A percentile compares a stretch with the other conserved stretches of the same genome.
Conservation (phyloP, 2,329 filamentous ascomycete genomes). For the Mycogone perniciosa region DNA sequence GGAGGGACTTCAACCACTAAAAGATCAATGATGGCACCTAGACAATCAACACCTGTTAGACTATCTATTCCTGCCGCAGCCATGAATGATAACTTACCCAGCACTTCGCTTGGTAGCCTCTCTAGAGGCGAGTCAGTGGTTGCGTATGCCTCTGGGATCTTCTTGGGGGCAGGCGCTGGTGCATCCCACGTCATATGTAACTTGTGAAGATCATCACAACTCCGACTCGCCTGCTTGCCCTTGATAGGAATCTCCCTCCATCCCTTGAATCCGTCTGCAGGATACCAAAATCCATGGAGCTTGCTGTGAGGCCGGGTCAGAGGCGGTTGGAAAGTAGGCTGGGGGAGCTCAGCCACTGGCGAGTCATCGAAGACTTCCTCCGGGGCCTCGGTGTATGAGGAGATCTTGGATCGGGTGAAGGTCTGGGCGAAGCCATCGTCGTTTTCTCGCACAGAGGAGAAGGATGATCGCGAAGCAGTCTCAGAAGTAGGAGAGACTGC, state of each 20-base stretch:
- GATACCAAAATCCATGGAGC: conserved; percentile 53
- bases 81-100: conserved; percentile 47
- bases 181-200: conserved; percentile 50
- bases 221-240: conserved; percentile 54
- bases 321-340: conserved; percentile 44
- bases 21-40: conserved; percentile 67
- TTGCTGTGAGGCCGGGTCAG: conserved; percentile 49
- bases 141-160: conserved; percentile 23
- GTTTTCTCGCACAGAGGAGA: conserved; percentile 57
- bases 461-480: conserved; percentile 46
- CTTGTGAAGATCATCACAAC: conserved; percentile 53
- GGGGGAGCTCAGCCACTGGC: conserved; percentile 35
- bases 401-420: conserved; percentile 58
- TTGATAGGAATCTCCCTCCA: conserved; percentile 58
- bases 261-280: conserved; percentile 51
- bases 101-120: conserved; percentile 61
- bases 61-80: background rate
- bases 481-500: conserved; percentile 32
- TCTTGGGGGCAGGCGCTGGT: conserved; percentile 29
- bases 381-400: conserved; percentile 45
- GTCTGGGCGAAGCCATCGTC: conserved; percentile 54
- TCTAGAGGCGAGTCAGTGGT: conserved; percentile 56
- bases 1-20: conserved; percentile 66
- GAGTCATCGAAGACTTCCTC: conserved; percentile 49
- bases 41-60: conserved; percentile 2